Evolutionary conservation across 2,329 filamentous ascomycete species (phyloP).

Genomic region (Phaeoacremonium minimum): DNA sequence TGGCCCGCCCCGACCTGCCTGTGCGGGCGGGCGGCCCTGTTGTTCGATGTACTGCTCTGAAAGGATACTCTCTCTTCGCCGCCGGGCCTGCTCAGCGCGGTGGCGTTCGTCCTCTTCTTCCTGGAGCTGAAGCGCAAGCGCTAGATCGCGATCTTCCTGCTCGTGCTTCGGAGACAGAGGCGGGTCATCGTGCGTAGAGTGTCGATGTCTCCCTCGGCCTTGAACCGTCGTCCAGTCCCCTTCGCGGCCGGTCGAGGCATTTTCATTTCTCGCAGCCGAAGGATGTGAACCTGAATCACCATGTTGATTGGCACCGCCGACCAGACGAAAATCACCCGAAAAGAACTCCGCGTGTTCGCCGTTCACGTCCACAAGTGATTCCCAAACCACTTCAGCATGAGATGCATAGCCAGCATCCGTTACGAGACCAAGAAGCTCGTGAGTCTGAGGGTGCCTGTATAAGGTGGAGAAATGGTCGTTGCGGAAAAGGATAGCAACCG

Average conservation of each 20-base stretch:
- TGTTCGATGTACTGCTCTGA: constrained; percentile 69
- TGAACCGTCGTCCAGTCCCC: constrained; percentile 55
- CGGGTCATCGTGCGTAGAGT: constrained; percentile 14
- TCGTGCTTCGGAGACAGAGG: constrained; percentile 41
- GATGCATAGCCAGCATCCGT: constrained; percentile 87
- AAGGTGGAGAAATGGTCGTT: constrained; percentile 97
- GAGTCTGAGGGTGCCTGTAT: constrained; percentile 78
- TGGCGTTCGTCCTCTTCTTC: constrained; percentile 87
- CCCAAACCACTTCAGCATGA: constrained; percentile 93
- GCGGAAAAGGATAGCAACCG: constrained; percentile 86
- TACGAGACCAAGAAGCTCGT: constrained; percentile 75
- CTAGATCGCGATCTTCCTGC: constrained; percentile 82
- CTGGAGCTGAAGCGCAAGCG: constrained; percentile 85
- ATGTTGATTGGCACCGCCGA: constrained; percentile 52
- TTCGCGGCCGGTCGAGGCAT: constrained; percentile 9
- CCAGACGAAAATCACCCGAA: constrained; percentile 82
- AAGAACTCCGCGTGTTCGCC: constrained; percentile 80
- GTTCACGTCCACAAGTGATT: constrained; percentile 83
- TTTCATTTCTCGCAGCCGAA: constrained; percentile 2
- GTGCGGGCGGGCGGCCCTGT: constrained; percentile 39
- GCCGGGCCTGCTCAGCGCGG: constrained; percentile 54
- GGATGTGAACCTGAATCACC: constrained; percentile 11
- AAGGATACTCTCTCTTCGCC: constrained; percentile 61
- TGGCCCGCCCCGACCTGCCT: constrained; percentile 7
- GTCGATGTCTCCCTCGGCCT: constrained; percentile 19